A percentile compares a stretch with the other conserved stretches of the same genome.
Conservation (phyloP, 2,329 filamentous ascomycete species). For the Celoporthe dispersa region DNA sequence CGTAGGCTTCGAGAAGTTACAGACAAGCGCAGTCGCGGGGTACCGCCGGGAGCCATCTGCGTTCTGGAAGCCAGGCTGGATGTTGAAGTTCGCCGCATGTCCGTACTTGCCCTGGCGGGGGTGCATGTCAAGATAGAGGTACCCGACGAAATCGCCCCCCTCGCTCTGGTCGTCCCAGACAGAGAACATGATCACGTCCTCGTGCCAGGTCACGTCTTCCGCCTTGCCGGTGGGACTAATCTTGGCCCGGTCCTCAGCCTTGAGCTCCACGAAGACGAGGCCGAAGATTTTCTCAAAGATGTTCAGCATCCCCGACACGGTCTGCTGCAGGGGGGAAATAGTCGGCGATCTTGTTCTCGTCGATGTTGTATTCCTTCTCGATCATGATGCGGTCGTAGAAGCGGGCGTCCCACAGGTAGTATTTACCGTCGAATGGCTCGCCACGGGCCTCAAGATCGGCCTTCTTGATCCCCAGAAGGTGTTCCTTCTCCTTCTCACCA, state of each 20-base stretch:
- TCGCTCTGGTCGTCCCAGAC: constrained; percentile 79
- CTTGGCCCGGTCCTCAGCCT: constrained; percentile 65
- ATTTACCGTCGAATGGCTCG: constrained; percentile 66
- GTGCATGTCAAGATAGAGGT: constrained; percentile 82
- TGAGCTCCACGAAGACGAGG: constrained; percentile 75
- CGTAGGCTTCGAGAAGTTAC: constrained; percentile 84
- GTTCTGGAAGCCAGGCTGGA: constrained; percentile 72
- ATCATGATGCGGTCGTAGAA: constrained; percentile 83
- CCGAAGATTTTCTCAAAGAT: constrained; percentile 87
- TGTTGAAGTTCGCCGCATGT: constrained; percentile 83
- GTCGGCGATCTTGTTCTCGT: constrained; percentile 79
- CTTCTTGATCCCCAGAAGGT: constrained; percentile 76
- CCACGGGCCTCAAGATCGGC: constrained; percentile 65
- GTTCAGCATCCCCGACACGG: constrained; percentile 76
- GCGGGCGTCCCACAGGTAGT: constrained; percentile 82
- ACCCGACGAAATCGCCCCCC: constrained; percentile 76
- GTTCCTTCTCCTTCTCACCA: constrained; percentile 70
- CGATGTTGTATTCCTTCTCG: constrained; percentile 78
- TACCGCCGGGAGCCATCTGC: constrained; percentile 71
- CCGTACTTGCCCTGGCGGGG: constrained; percentile 82
- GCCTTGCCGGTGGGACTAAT: constrained; percentile 70
- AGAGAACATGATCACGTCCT: constrained; percentile 80
- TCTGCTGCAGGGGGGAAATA: constrained; percentile 80
- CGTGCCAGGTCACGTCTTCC: constrained; percentile 78
- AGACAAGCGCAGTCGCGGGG: constrained; percentile 78